A percentile compares a stretch with the other conserved stretches of the same genome.
Evolutionary conservation across 108 stramenopile species (phyloP).

Genomic region (Pseudonitzschia delicatissima): DNA sequence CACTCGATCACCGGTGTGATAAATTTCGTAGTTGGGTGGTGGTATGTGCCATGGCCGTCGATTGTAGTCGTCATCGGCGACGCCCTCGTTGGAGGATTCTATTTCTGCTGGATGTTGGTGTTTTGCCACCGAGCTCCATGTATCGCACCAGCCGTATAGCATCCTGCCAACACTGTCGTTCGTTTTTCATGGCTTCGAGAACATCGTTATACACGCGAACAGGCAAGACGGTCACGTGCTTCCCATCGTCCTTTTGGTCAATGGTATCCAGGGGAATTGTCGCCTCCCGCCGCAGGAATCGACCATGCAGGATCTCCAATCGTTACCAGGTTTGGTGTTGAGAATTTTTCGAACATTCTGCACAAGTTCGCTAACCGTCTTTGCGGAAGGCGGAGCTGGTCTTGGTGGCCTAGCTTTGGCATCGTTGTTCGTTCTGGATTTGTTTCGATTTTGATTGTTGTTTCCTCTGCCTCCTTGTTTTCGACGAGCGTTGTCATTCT

Average conservation of each 20-base stretch:
- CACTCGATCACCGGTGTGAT: conserved; percentile 58
- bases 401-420: too few relatives aligned
- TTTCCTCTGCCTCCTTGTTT: too few relatives aligned
- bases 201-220: conserved; percentile 48
- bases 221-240: conserved; percentile 13
- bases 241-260: neutral
- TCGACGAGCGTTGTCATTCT: too few relatives aligned
- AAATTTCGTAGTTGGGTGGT: conserved; percentile 42
- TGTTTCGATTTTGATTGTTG: too few relatives aligned
- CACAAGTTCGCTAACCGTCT: conserved; percentile 1
- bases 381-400: too few relatives aligned
- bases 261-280: neutral
- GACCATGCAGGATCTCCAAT: conserved; percentile 5
- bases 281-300: neutral
- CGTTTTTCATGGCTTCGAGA: conserved; percentile 29
- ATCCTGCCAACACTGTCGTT: conserved; percentile 39
- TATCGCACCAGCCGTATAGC: conserved; percentile 29
- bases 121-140: conserved; percentile 34
- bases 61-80: neutral
- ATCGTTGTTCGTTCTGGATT: too few relatives aligned
- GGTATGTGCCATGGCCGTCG: conserved; percentile 14
- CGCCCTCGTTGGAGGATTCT: neutral
- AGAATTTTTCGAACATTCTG: neutral
- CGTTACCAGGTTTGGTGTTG: neutral
- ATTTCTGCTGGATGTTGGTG: neutral